Percentiles rank a stretch among this genome's conserved stretches.
These are phyloP conservation scores for Botrytis porri DNA, from an alignment of 2,329 filamentous ascomycete species.

Conservation along the genomic window DNA sequence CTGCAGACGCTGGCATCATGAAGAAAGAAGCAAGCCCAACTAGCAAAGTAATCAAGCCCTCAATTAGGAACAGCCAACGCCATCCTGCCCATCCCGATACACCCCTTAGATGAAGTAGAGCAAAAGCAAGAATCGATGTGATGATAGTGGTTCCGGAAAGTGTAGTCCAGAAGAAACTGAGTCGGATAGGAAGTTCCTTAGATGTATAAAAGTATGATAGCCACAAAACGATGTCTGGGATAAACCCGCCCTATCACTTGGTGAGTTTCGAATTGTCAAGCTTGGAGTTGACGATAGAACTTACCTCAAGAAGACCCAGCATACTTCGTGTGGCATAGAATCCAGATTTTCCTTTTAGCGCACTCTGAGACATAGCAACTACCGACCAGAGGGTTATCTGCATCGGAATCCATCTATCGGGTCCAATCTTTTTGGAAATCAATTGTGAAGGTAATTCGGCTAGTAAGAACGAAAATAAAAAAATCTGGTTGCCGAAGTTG, in stretches of 20 bases:
- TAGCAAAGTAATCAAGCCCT: conserved; percentile 52
- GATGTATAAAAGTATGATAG: conserved; percentile 75
- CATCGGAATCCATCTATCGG: conserved; percentile 51
- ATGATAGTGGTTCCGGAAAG: conserved; percentile 43
- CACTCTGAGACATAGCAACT: conserved; percentile 46
- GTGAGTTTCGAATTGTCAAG: not conserved
- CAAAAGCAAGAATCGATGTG: conserved; percentile 56
- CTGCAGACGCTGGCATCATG: conserved; percentile 59
- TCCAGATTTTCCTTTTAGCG: conserved; percentile 43
- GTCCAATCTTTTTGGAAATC: conserved; percentile 47
- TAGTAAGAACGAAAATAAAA: conserved; percentile 44
- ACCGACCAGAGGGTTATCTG: conserved; percentile 52
- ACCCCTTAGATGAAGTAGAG: conserved; percentile 51
- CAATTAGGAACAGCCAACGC: conserved; percentile 54
- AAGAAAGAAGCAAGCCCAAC: conserved; percentile 54
- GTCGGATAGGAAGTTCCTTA: conserved; percentile 62
- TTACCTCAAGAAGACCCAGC: conserved; percentile 31
- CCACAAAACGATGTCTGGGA: conserved; percentile 63
- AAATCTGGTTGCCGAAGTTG: conserved; percentile 38
- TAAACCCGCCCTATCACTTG: conserved; percentile 52
- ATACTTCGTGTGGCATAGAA: conserved; percentile 46
- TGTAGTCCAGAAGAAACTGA: conserved; percentile 69
- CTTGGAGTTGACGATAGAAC: conserved; percentile 36
- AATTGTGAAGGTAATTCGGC: conserved; percentile 50
- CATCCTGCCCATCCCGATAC: conserved; percentile 53